Conservation (phyloP, 2,329 filamentous ascomycete species). For the Clonostachys sp. region DNA sequence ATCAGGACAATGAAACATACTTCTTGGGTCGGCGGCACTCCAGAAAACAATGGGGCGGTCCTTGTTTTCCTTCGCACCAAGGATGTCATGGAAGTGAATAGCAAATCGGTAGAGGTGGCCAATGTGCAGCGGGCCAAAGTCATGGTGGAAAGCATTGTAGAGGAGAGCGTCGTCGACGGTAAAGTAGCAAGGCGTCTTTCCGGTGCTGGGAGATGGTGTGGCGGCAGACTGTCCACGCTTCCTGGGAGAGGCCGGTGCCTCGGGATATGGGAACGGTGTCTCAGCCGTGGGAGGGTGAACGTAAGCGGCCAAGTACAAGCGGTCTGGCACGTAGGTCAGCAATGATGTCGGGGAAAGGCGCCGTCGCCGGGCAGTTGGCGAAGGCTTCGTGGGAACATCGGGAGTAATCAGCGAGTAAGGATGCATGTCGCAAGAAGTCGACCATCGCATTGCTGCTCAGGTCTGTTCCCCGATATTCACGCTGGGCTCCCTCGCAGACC, state of each 20-base stretch:
- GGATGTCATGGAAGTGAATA: conserved; percentile 89
- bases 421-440: no score
- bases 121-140: conserved; percentile 96
- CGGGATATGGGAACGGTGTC: conserved; percentile 81
- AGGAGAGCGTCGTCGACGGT: conserved; percentile 87
- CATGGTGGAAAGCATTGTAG: conserved; percentile 98
- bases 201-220: conserved; percentile 17
- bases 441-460: no score
- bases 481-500: no score
- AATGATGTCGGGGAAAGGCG: not conserved
- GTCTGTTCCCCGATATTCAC: no score
- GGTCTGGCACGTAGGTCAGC: conserved; percentile 54
- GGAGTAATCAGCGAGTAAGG: no score
- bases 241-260: conserved; percentile 48
- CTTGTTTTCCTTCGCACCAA: conserved; percentile 87
- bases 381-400: no score
- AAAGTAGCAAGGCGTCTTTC: conserved; percentile 79
- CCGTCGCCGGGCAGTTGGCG: no score
- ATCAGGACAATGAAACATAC: conserved; percentile 43
- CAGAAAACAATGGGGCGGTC: conserved; percentile 91
- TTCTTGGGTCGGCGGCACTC: conserved; percentile 87
- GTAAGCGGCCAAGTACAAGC: conserved; percentile 92
- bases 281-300: conserved; percentile 73
- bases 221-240: conserved; percentile 53
- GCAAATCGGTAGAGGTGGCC: conserved; percentile 96